Percentiles rank a stretch among this genome's conserved stretches.
Conservation (phyloP, 73 alveolate species). For the Paramecium sonneborni region DNA sequence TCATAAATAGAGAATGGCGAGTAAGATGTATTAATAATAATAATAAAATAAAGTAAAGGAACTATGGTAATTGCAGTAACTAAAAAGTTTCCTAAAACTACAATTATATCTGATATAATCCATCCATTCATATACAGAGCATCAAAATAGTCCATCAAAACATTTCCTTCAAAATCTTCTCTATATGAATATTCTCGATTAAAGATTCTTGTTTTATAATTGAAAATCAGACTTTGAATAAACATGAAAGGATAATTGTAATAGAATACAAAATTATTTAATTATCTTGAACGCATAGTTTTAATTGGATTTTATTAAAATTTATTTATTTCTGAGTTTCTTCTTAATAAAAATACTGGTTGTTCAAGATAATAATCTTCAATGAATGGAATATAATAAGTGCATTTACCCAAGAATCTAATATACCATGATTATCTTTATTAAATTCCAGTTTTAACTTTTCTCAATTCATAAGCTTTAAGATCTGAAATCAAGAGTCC, state of each 20-base stretch:
- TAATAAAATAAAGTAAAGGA: background rate
- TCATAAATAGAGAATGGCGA: slow-evolving; percentile 31
- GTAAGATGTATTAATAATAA: background rate
- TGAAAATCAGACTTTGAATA: background rate
- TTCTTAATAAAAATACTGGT: slow-evolving; percentile 30
- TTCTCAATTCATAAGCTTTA: slow-evolving; percentile 10
- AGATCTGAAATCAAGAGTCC: slow-evolving; percentile 19
- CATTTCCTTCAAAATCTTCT: background rate
- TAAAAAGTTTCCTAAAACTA: slow-evolving; percentile 11
- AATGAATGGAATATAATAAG: slow-evolving; percentile 6
- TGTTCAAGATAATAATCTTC: slow-evolving; percentile 31
- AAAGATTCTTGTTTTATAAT: background rate
- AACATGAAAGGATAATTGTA: slow-evolving; percentile 13
- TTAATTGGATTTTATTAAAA: slow-evolving; percentile 32
- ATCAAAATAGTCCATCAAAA: slow-evolving; percentile 29
- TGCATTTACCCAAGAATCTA: slow-evolving; percentile 21
- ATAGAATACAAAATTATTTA: background rate
- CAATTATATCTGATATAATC: background rate
- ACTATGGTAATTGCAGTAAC: background rate
- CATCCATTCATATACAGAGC: slow-evolving; percentile 44
- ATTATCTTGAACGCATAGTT: background rate
- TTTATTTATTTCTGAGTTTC: background rate
- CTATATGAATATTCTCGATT: slow-evolving; percentile 16
- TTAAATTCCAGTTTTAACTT: background rate
- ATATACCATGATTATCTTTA: slow-evolving; percentile 9